Evolutionary conservation across 805 yeast species (phyloP), one percentile per base, ranked within the genome.

Genomic region (Candida saitoana): DNA sequence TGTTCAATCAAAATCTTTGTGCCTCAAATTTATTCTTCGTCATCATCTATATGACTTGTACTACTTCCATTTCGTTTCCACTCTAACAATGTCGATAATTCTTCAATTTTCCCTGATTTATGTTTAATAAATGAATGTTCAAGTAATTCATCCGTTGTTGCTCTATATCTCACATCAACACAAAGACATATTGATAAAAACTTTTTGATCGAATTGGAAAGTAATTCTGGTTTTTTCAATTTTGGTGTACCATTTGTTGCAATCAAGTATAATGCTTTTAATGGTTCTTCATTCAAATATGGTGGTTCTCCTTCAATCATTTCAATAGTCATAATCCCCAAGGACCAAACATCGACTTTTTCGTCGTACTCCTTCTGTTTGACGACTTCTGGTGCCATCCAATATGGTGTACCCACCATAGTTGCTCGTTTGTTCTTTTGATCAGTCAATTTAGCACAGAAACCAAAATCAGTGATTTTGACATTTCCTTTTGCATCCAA

Each of bases 311-410:
- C 84, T 57, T 84, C 93, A 45, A 84, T 84, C 93, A 84, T 84
- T 57, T 84, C 93, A 49, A 84, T 85, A 3, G 90, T 82, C 93
- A 84, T 84, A 49, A 84, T 85, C 36, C 93, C 93, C 44, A 84
- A 63, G 3, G 87, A 80, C 93, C 93, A 84, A 18, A 85, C 82
- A 55, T 84, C 93, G 19, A 84, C 88, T 57, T 85, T 85, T 39
- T 84, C 87, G 38, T 84, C 93, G 55, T 84, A 84, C 49, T 84
- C 88, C 54, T 84, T 82, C 54, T 82, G 87, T 51, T 79, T 80
- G 31, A 84, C 89, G 35, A 84, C 89, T 61, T 84, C 93, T 1
- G 93, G 93, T 0, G 93, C 93, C 93, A 84, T 84, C 93, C 93
- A 84, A 62, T 84, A 84, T 7, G 93, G 91, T 1, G 93, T 84